Base-by-base conservation (phyloP, 1,284 basidiomycete genomes). In the Moesziomyces globuligerus region DNA sequence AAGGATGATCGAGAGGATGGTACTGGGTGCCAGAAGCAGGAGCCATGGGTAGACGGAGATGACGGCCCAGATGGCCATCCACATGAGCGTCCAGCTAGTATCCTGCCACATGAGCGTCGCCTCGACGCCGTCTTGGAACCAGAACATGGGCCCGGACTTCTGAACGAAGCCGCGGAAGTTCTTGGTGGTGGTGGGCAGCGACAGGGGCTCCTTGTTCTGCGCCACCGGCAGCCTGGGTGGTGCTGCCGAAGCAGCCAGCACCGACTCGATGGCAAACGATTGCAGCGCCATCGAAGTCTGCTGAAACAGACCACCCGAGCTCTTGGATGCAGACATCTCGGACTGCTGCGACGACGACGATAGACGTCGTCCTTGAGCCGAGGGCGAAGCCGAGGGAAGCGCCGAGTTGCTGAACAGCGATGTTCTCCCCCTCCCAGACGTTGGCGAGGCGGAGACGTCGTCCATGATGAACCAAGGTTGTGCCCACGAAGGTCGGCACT, bases 121-220 rank as follows among this genome's bases (percentile, higher is more conserved):
- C 44, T 79, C 77, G 13, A 81, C 77, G 1, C 65, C 69, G 53
- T 82, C 80, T 44, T 82, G 80, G 49, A 82, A 78, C 60, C 68
- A 79, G 49, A 82, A 82, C 52, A 82, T 58, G 3, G 79, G 78
- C 3, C 78, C 78, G 10, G 69, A 74, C 53, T 81, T 82, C 40
- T 82, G 79, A 17, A 80, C 78, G 41, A 82, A 82, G 5, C 74
- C 79, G 23, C 80, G 72, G 36, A 82, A 80, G 62, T 82, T 82
- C 29, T 71, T 60, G 21, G 80, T 79, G 8, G 78, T 81, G 2
- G 77, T 78, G 0, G 76, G 61, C 6, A 82, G 52, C n/a, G 72
- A 75, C 6, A 82, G 71, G 7, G 76, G 66, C 29, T 72, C 72
- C 55, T 82, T 82, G 46, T 74, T 75, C 68, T 76, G 69, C 17